Conservation (phyloP, 257 asterid species). For the Striga asiatica region DNA sequence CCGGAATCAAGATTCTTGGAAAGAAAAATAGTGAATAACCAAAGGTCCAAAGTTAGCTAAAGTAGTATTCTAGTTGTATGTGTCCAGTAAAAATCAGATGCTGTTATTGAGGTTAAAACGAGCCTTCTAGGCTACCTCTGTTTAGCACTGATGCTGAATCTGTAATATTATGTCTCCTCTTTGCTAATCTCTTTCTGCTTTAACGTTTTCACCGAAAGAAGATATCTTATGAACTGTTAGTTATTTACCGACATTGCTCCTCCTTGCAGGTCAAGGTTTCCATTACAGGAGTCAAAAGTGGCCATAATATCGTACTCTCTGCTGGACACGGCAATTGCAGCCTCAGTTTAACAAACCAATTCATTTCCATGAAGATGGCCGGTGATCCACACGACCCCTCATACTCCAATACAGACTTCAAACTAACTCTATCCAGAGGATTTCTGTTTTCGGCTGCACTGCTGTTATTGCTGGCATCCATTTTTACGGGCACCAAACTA, state of each 20-base stretch:
- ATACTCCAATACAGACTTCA: slow-evolving; percentile 12
- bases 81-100: too few relatives aligned
- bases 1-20: neutral
- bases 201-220: neutral
- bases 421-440: slow-evolving; percentile 20
- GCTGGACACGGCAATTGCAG: slow-evolving; percentile 52
- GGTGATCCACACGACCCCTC: slow-evolving; percentile 23
- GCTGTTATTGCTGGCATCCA: slow-evolving; percentile 21
- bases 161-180: too few relatives aligned
- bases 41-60: neutral
- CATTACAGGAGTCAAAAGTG: slow-evolving; percentile 28
- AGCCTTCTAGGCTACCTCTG: too few relatives aligned
- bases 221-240: neutral
- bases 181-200: neutral
- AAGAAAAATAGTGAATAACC: neutral
- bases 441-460: slow-evolving; percentile 32
- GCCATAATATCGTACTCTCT: slow-evolving; percentile 32
- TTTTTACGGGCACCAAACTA: slow-evolving; percentile 26
- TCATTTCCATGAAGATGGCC: slow-evolving; percentile 19
- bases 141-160: too few relatives aligned
- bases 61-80: neutral
- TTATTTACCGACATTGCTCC: neutral
- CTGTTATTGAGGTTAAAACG: neutral
- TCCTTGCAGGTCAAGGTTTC: slow-evolving; percentile 58
- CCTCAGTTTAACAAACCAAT: slow-evolving; percentile 46